These are phyloP conservation scores for Magnaporthiopsis poae DNA, from an alignment of 2,329 filamentous ascomycete species.

Conservation along the genomic window DNA sequence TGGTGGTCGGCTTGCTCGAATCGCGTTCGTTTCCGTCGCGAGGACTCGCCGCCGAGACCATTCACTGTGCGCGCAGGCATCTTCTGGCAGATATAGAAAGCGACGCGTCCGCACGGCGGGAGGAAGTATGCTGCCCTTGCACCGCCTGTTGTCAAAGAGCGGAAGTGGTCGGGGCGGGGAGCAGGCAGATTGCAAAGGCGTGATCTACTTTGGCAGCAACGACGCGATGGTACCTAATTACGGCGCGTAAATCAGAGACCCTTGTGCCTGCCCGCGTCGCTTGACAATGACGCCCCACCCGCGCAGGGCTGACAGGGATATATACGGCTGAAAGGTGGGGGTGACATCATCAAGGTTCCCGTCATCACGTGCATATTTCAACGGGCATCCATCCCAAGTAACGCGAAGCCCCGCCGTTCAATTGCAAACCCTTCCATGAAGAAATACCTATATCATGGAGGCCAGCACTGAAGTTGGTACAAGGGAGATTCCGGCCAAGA, in stretches of 20 bases:
- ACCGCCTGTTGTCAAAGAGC: background rate
- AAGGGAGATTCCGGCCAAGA: background rate
- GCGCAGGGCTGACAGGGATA: background rate
- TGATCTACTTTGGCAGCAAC: background rate
- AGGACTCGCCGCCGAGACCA: slow-evolving; percentile 16
- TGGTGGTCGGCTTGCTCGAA: slow-evolving; percentile 23
- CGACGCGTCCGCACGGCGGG: background rate
- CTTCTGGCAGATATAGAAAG: background rate
- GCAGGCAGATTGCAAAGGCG: background rate
- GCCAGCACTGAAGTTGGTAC: background rate
- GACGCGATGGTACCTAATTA: background rate
- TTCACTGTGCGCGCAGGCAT: slow-evolving; percentile 22
- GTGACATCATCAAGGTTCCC: background rate
- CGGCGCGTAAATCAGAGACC: slow-evolving; percentile 1
- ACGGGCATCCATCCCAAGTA: background rate
- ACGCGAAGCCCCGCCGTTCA: too few relatives aligned
- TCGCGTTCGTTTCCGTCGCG: slow-evolving; percentile 32
- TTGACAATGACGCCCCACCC: background rate
- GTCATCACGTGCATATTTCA: background rate
- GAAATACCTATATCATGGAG: background rate
- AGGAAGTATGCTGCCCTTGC: background rate
- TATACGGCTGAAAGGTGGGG: too few relatives aligned
- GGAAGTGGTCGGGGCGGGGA: background rate
- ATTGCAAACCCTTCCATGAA: background rate
- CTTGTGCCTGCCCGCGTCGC: background rate